Conservation (phyloP, 768 basidiomycete genomes). For the Hypholoma fasciculare region DNA sequence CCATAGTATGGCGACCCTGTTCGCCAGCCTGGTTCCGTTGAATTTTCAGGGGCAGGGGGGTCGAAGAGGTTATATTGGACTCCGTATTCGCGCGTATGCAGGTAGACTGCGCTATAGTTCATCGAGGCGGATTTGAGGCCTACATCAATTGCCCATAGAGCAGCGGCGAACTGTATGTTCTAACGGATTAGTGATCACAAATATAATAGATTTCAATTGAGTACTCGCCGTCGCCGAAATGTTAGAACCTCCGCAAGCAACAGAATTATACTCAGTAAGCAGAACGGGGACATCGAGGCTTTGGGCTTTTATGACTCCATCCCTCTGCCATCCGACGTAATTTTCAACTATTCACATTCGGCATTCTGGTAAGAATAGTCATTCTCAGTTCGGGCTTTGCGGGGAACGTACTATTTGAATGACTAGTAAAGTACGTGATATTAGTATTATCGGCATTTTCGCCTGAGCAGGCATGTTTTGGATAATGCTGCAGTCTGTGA, state of each 20-base stretch:
- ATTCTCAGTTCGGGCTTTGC: neutral
- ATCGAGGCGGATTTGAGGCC: constrained; percentile 31
- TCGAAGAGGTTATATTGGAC: constrained; percentile 40
- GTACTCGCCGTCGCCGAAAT: constrained; percentile 30
- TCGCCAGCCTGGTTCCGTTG: constrained; percentile 25
- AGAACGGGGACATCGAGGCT: constrained; percentile 26
- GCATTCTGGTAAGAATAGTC: no score
- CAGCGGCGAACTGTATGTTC: constrained; percentile 27
- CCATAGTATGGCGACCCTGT: constrained; percentile 36
- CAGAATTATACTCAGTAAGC: constrained; percentile 35
- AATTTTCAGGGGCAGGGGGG: constrained; percentile 26
- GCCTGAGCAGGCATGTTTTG: constrained; percentile 29
- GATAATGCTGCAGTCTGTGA: constrained; percentile 33
- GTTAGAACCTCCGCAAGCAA: constrained; percentile 37
- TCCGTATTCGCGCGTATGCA: constrained; percentile 35
- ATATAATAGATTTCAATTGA: no score
- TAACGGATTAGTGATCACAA: no score
- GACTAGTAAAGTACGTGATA: constrained; percentile 31
- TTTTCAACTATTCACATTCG: constrained; percentile 16
- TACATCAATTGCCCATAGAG: constrained; percentile 35
- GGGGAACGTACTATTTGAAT: constrained; percentile 28
- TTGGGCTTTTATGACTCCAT: constrained; percentile 25
- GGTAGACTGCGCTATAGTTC: constrained; percentile 30
- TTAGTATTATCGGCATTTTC: constrained; percentile 31
- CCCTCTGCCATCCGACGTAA: constrained; percentile 30